These are phyloP conservation scores for Hebeloma cylindrosporum DNA, from an alignment of 768 basidiomycete genomes.

Conservation along the genomic window DNA sequence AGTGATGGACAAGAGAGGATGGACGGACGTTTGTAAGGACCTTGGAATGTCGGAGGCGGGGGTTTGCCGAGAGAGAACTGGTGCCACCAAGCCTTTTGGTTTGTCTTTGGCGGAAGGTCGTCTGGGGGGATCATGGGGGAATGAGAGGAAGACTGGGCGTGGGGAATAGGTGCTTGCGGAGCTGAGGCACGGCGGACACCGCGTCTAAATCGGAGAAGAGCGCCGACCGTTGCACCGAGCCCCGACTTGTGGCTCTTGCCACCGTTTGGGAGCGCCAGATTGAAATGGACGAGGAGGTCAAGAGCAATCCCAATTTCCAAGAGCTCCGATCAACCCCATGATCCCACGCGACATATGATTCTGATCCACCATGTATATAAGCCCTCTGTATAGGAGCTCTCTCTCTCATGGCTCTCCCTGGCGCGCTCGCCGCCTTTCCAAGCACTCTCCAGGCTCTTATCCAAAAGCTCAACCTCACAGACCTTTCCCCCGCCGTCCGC, in stretches of 20 bases:
- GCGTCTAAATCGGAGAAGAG: constrained; percentile 20
- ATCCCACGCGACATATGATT: no score
- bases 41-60: constrained; percentile 48
- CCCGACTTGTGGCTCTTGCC: constrained; percentile 12
- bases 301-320: constrained; percentile 9
- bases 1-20: background rate
- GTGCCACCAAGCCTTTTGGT: constrained; percentile 81
- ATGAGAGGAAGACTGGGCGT: constrained; percentile 1
- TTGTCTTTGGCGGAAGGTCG: constrained; percentile 44
- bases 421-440: no score
- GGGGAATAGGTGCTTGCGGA: constrained; percentile 2
- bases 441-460: no score
- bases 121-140: constrained; percentile 17
- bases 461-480: no score
- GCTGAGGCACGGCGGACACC: constrained; percentile 12
- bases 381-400: no score
- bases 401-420: no score
- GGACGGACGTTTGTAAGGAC: constrained; percentile 38
- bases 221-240: constrained; percentile 20
- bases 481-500: constrained; percentile 3
- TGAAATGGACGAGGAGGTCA: constrained; percentile 10
- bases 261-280: constrained; percentile 20
- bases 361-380: no score
- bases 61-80: constrained; percentile 70
- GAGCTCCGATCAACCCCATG: no score